Base-by-base conservation (phyloP, 1,284 basidiomycete species). In the Cryptococcus sp. region DNA sequence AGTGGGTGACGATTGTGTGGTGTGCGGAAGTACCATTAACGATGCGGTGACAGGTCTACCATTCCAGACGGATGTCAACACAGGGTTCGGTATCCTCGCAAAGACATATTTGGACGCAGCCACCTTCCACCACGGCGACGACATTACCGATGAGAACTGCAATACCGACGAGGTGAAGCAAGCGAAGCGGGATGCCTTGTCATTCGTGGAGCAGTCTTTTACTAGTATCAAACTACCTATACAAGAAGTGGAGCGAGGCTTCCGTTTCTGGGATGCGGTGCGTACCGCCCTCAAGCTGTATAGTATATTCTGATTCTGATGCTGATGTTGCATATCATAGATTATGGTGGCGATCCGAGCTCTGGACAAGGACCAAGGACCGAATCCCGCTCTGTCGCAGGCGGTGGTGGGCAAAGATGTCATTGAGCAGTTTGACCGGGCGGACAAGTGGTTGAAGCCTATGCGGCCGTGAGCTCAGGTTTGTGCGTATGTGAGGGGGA, bases 211-310 rank as follows among this genome's bases (percentile, higher is more conserved):
- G 66, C 90, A 93, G 71, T 93, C 90, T 48, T 99, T 99, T 83
- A 76, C 78, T 2, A 93, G 92, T 22, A 90, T 99, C 67, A 95
- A 93, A 82, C 80, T 79, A 61, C 91, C 95, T 7, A 86, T 87
- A 77, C 81, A 81, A 56, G 95, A 99, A 82, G 88, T 99, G 51
- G 91, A 93, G 75, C 82, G 96, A 55, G 94, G 93, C 5, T 98
- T 99, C 83, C 84, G 96, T 68, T 99, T 99, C 83, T 99, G 96
- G 95, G 90, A 95, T 73, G 85, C 93, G 77, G 93, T 95, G 76
- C 82, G 91, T 85, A 1, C 1, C 16, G 42, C 57, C 53, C 63
- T 61, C 65, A 64, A 23, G 55, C 45, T 35, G 55, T 70, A 66
- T 50, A n/a, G 30, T 16, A 16, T n/a, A 16, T 17, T 17, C 17